These are phyloP conservation scores for Aureobasidium sp. DNA, from an alignment of 2,329 filamentous ascomycete species.

Conservation along the genomic window DNA sequence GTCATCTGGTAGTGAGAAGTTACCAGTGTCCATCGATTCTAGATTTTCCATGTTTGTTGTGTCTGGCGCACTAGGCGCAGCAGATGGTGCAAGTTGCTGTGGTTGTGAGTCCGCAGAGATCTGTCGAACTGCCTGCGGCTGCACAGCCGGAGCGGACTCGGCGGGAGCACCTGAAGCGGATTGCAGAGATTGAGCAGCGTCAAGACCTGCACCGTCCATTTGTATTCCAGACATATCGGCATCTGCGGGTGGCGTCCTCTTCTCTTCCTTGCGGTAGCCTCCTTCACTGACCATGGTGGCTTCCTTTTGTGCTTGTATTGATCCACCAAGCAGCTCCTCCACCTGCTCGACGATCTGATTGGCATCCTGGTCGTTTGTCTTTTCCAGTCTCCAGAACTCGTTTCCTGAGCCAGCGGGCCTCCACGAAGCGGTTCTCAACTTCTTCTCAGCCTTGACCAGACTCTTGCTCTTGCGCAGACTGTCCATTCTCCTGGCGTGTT, in stretches of 20 bases:
- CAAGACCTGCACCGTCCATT: conserved; percentile 31
- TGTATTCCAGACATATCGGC: conserved; percentile 17
- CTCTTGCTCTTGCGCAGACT: conserved; percentile 62
- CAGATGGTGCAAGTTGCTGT: conserved; percentile 4
- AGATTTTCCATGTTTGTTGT: conserved; percentile 10
- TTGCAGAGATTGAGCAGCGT: conserved; percentile 54
- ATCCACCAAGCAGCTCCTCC: conserved; percentile 60
- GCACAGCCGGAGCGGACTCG: background rate
- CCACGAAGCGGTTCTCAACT: conserved; percentile 59
- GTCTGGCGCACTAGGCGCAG: background rate
- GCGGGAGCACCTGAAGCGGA: conserved; percentile 27
- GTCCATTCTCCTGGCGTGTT: conserved; percentile 68
- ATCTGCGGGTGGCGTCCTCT: conserved; percentile 1
- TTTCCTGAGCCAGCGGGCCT: conserved; percentile 45
- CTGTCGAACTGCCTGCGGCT: no score
- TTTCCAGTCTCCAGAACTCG: conserved; percentile 56
- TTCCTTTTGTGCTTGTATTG: conserved; percentile 37
- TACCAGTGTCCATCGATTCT: conserved; percentile 14
- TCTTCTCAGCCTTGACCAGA: conserved; percentile 65
- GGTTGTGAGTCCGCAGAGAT: background rate
- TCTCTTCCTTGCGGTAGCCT: conserved; percentile 24
- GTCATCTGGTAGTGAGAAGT: conserved; percentile 13
- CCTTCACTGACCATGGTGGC: conserved; percentile 25
- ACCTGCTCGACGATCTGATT: conserved; percentile 69
- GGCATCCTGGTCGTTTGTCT: conserved; percentile 45